Evolutionary conservation across 352 stramenopile genomes (phyloP).

Genomic region (Phytopythium helicoides): DNA sequence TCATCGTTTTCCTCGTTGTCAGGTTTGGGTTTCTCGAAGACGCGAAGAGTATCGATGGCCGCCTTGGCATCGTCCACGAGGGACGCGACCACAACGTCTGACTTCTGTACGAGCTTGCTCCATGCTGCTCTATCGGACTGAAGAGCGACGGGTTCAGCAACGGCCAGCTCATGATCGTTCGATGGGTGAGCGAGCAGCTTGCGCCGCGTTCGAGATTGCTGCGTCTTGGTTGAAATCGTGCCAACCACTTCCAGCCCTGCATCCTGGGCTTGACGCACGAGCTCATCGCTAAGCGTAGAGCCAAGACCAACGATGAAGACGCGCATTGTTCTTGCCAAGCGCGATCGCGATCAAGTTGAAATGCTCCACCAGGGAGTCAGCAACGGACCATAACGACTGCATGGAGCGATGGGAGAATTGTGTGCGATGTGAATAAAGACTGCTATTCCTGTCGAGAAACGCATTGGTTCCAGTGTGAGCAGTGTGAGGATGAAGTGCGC

Average conservation of each 20-base stretch:
- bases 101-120: slow-evolving; percentile 48
- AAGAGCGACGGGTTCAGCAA: slow-evolving; percentile 56
- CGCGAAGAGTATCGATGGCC: slow-evolving; percentile 61
- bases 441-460: too few species aligned
- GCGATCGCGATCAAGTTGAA: not conserved
- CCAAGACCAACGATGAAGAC: slow-evolving; percentile 76
- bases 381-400: too few species aligned
- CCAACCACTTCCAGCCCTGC: slow-evolving; percentile 68
- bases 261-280: slow-evolving; percentile 55
- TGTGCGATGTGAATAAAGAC: too few species aligned
- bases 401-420: too few species aligned
- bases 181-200: slow-evolving; percentile 52
- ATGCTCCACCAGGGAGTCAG: too few species aligned
- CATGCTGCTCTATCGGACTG: slow-evolving; percentile 42
- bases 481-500: too few species aligned
- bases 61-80: slow-evolving; percentile 52
- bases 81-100: slow-evolving; percentile 52
- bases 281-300: slow-evolving; percentile 51
- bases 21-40: slow-evolving; percentile 47
- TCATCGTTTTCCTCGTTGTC: slow-evolving; percentile 17
- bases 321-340: slow-evolving; percentile 36
- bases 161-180: slow-evolving; percentile 41
- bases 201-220: slow-evolving; percentile 42
- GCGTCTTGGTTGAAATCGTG: slow-evolving; percentile 40
- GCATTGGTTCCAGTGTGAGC: not conserved